phyloP scores from a whole-genome alignment of 352 stramenopile species.

The Salisapilia sapeloensis region DNA sequence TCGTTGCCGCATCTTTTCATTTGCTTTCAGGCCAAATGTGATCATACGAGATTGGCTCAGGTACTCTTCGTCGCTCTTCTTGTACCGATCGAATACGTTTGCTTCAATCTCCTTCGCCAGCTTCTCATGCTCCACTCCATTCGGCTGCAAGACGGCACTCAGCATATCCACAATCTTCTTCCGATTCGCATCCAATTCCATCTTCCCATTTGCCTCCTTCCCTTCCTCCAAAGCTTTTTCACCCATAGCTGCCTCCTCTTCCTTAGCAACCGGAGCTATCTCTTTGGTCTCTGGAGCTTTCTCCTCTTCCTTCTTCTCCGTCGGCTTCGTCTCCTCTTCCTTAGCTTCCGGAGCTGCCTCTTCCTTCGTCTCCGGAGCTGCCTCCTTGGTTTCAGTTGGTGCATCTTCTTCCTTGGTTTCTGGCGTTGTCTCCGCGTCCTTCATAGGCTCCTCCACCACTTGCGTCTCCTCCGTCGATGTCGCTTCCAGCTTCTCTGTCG shows the following conservation, averaged over 20 bases:
- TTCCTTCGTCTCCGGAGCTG: too few relatives aligned
- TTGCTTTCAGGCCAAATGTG: slow-evolving; percentile 62
- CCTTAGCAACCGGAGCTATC: slow-evolving; percentile 4
- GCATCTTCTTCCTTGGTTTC: neutral
- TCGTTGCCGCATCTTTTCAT: slow-evolving; percentile 35
- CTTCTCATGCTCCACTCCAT: slow-evolving; percentile 14
- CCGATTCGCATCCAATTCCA: slow-evolving; percentile 30
- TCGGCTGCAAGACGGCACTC: slow-evolving; percentile 26
- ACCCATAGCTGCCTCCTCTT: slow-evolving; percentile 4
- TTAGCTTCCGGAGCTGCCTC: too few relatives aligned
- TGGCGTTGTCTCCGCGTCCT: neutral
- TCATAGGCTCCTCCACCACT: neutral
- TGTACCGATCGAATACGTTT: slow-evolving; percentile 61
- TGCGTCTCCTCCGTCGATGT: neutral
- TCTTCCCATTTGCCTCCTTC: neutral
- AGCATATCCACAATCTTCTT: slow-evolving; percentile 51
- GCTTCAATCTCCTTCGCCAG: slow-evolving; percentile 65
- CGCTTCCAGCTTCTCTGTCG: neutral
- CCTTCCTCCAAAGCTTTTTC: slow-evolving; percentile 2
- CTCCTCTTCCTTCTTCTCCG: slow-evolving; percentile 30
- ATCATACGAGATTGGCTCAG: slow-evolving; percentile 51
- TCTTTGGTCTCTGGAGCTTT: slow-evolving; percentile 7
- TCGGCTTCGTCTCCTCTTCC: slow-evolving; percentile 5
- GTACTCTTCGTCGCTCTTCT: slow-evolving; percentile 65
- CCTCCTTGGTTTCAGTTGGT: too few relatives aligned